These are phyloP conservation scores for Capsicum chinense DNA, from an alignment of 257 asterid genomes.

Conservation along the genomic window DNA sequence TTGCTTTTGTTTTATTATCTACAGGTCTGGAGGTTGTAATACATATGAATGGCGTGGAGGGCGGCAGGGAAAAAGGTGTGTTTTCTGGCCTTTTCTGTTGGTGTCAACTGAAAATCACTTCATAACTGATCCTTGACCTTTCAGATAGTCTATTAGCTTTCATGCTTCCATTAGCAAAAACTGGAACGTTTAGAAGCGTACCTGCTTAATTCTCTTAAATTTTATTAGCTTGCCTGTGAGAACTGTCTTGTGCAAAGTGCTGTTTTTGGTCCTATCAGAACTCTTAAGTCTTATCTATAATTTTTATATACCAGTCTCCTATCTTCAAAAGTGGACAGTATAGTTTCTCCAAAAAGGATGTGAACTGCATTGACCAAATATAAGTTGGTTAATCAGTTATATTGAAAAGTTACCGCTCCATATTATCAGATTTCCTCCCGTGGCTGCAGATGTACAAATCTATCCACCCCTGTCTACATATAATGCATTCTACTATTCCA, in stretches of 20 bases:
- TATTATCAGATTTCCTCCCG: neutral
- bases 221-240: neutral
- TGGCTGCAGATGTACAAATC: neutral
- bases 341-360: neutral
- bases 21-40: conserved; percentile 37
- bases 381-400: neutral
- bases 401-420: neutral
- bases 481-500: conserved; percentile 17
- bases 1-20: conserved; percentile 24
- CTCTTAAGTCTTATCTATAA: neutral
- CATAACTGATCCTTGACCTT: neutral
- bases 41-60: conserved; percentile 77
- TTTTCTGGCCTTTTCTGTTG: neutral
- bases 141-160: conserved; percentile 18
- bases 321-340: conserved; percentile 2
- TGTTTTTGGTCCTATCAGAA: neutral
- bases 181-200: neutral
- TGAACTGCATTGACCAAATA: conserved; percentile 10
- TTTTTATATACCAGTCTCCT: neutral
- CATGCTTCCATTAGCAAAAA: conserved; percentile 23
- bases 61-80: conserved; percentile 66
- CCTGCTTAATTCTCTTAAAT: neutral
- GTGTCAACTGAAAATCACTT: neutral
- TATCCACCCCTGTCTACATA: neutral
- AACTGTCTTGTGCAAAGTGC: neutral